Evolutionary conservation across 2,329 filamentous ascomycete genomes (phyloP).

Genomic region (Coleophoma eucalyptorum): DNA sequence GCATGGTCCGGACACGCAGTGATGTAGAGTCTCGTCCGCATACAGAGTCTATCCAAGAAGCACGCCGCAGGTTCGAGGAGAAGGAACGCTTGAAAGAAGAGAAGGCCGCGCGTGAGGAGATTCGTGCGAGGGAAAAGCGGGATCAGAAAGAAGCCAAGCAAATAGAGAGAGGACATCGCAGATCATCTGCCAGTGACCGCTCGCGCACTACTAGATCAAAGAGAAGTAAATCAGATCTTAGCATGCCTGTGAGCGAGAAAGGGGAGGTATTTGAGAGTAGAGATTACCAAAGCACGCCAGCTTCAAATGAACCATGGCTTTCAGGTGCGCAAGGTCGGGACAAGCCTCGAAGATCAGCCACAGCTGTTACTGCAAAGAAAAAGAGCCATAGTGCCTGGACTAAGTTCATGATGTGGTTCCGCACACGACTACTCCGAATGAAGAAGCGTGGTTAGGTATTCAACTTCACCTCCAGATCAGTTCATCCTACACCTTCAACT

Average conservation of each 20-base stretch:
- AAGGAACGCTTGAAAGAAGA: constrained; percentile 59
- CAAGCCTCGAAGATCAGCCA: constrained; percentile 4
- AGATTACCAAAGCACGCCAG: constrained; percentile 13
- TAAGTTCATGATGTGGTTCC: constrained; percentile 59
- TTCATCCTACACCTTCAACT: too few species aligned
- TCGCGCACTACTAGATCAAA: constrained; percentile 29
- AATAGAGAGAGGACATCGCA: constrained; percentile 35
- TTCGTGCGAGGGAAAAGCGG: constrained; percentile 54
- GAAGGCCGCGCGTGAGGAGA: constrained; percentile 56
- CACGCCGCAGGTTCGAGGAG: constrained; percentile 59
- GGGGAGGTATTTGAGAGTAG: constrained; percentile 12
- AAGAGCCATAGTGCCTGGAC: constrained; percentile 61
- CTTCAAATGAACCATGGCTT: constrained; percentile 4
- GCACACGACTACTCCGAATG: constrained; percentile 49
- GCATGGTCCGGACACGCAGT: constrained; percentile 52
- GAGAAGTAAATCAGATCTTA: constrained; percentile 31
- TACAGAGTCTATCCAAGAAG: constrained; percentile 54
- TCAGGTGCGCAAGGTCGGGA: neutral
- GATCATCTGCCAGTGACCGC: constrained; percentile 30
- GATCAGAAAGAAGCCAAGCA: constrained; percentile 52
- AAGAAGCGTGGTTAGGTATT: neutral
- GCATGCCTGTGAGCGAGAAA: constrained; percentile 18
- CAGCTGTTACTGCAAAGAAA: constrained; percentile 36
- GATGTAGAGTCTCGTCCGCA: constrained; percentile 53
- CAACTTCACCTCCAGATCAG: too few species aligned